phyloP scores from a whole-genome alignment of 23 red algal genomes.

The Gracilaria gracilis region DNA sequence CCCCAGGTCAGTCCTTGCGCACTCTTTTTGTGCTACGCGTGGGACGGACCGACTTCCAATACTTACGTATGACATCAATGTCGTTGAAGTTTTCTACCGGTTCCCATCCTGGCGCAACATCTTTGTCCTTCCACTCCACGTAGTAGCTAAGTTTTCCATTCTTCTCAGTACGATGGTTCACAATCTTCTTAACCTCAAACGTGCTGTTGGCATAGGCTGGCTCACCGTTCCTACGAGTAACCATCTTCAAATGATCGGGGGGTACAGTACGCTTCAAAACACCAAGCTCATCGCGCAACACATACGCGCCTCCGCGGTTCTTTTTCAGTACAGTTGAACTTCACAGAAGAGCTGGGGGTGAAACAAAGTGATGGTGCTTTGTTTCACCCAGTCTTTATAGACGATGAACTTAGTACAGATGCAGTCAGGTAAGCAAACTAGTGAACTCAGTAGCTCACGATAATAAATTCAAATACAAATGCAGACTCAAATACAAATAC shows the following conservation, averaged over 20 bases:
- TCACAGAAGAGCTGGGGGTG: too few species aligned
- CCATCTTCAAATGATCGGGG: background rate
- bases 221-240: background rate
- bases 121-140: background rate
- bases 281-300: conserved; percentile 4
- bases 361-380: too few species aligned
- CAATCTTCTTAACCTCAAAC: too few species aligned
- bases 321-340: too few species aligned
- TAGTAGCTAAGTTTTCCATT: background rate
- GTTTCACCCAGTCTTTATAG: too few species aligned
- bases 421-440: too few species aligned
- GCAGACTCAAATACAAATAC: too few species aligned
- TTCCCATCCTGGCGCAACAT: background rate
- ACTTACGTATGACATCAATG: background rate
- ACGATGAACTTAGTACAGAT: too few species aligned
- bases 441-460: too few species aligned
- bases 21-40: background rate
- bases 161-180: background rate
- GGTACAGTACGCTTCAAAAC: background rate
- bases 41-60: background rate
- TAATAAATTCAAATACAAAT: too few species aligned
- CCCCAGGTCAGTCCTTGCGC: too few species aligned
- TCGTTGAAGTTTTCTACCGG: conserved; percentile 9
- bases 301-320: conserved; percentile 3
- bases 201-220: background rate